These are phyloP conservation scores for Colletotrichum sp. DNA, from an alignment of 2,329 filamentous ascomycete genomes.

Conservation along the genomic window DNA sequence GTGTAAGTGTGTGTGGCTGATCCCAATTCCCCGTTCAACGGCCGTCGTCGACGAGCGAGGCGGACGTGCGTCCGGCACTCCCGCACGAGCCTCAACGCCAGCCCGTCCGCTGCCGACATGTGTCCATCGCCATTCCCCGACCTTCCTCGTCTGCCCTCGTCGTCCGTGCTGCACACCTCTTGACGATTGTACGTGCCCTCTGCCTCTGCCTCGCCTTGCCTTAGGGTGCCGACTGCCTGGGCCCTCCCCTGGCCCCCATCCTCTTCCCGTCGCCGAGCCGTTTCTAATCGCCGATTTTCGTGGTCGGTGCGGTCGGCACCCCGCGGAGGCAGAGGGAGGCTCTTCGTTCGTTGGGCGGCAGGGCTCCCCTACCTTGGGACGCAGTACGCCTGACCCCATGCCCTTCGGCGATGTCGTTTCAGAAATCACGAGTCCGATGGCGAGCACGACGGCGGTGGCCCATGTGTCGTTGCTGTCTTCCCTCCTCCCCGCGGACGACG, in stretches of 20 bases:
- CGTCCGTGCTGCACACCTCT: background rate
- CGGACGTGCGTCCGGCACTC: background rate
- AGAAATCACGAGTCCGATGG: background rate
- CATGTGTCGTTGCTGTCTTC: background rate
- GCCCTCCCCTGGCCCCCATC: background rate
- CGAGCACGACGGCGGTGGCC: background rate
- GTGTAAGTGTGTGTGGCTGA: background rate
- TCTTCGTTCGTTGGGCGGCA: background rate
- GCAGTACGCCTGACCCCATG: background rate
- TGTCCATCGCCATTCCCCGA: background rate
- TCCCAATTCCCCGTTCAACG: background rate
- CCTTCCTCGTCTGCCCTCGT: background rate
- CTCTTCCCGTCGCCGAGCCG: background rate
- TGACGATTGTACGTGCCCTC: background rate
- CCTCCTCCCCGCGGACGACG: background rate
- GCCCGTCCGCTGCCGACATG: background rate
- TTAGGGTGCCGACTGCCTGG: background rate
- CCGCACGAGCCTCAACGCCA: background rate
- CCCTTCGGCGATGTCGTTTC: background rate
- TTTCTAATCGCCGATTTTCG: slow-evolving; percentile 2
- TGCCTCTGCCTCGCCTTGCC: background rate
- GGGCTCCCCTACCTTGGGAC: background rate
- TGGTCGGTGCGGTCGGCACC: background rate
- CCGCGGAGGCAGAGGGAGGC: background rate
- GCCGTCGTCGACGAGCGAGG: background rate